A percentile compares a stretch with the other conserved stretches of the same genome.
Conservation (phyloP, 768 basidiomycete species). For the Royoungia palumana region DNA sequence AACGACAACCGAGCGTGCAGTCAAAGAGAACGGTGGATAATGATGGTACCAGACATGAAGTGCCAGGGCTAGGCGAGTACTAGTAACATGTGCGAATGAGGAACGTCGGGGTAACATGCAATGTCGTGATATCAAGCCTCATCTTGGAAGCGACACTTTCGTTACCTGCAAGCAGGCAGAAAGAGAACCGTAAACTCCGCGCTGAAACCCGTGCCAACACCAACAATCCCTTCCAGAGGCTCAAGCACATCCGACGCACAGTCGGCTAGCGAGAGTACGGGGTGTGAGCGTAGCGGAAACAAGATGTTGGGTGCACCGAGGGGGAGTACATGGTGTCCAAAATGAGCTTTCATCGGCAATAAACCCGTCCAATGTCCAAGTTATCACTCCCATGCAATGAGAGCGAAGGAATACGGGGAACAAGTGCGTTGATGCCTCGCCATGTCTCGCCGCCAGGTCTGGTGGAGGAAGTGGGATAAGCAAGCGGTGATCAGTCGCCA, state of each 20-base stretch:
- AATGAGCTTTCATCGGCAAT: slow-evolving; percentile 21
- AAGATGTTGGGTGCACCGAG: slow-evolving; percentile 1
- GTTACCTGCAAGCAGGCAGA: slow-evolving; percentile 28
- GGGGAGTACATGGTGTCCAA: slow-evolving; percentile 10
- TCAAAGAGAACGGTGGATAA: slow-evolving; percentile 24
- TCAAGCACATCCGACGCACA: slow-evolving; percentile 24
- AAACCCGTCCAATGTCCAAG: slow-evolving; percentile 19
- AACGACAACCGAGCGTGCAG: slow-evolving; percentile 24
- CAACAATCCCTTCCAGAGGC: slow-evolving; percentile 16
- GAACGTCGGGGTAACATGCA: slow-evolving; percentile 18
- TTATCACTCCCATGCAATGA: slow-evolving; percentile 36
- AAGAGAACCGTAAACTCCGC: not conserved
- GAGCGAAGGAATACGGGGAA: slow-evolving; percentile 19
- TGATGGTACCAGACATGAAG: slow-evolving; percentile 18
- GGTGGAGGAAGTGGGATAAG: slow-evolving; percentile 24
- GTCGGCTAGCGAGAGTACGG: slow-evolving; percentile 39
- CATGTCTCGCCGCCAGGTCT: slow-evolving; percentile 19
- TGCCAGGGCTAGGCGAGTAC: slow-evolving; percentile 18
- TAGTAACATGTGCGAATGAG: slow-evolving; percentile 11
- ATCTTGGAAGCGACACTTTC: slow-evolving; percentile 15
- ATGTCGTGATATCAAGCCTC: slow-evolving; percentile 21
- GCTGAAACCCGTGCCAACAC: slow-evolving; percentile 6
- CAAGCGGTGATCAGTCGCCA: slow-evolving; percentile 48
- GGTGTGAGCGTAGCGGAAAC: slow-evolving; percentile 21
- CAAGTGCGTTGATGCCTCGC: slow-evolving; percentile 28